phyloP scores from a whole-genome alignment of 176 grass and related monocot species.

The Rhynchospora pubera region DNA sequence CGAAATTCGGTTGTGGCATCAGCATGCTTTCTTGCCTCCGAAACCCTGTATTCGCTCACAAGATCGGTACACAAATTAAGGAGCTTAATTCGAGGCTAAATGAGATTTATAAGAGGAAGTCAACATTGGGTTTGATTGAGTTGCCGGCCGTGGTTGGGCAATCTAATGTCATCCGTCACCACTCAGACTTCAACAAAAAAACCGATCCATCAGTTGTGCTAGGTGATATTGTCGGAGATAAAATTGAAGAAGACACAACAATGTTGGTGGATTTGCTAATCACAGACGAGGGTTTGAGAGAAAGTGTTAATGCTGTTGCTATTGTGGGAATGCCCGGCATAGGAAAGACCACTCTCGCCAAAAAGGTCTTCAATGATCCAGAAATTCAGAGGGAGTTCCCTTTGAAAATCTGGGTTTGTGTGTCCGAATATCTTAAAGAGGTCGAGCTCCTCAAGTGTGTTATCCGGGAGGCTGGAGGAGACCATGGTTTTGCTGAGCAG shows the following conservation, averaged over 20 bases:
- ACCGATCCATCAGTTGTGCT: not conserved
- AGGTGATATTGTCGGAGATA: conserved; percentile 17
- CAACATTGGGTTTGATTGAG: not conserved
- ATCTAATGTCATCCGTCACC: no score
- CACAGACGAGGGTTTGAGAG: not conserved
- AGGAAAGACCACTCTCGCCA: conserved; percentile 39
- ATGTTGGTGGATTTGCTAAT: not conserved
- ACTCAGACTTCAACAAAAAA: no score
- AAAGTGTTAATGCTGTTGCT: not conserved
- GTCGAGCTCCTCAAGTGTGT: not conserved
- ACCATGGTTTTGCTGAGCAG: not conserved
- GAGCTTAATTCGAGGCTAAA: no score
- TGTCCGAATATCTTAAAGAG: not conserved
- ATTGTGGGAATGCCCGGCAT: conserved; percentile 29
- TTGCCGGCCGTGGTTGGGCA: not conserved
- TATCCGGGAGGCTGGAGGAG: not conserved
- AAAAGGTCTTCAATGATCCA: conserved; percentile 14
- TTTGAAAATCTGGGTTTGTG: conserved; percentile 19
- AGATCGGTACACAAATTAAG: not conserved
- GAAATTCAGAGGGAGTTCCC: not conserved
- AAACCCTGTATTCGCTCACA: not conserved
- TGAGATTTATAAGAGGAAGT: no score
- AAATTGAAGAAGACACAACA: conserved; percentile 15
- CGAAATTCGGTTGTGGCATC: not conserved
- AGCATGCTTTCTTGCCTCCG: not conserved